These are phyloP conservation scores for Aspergillus transmontanensis DNA, from an alignment of 2,329 filamentous ascomycete genomes.

Conservation along the genomic window DNA sequence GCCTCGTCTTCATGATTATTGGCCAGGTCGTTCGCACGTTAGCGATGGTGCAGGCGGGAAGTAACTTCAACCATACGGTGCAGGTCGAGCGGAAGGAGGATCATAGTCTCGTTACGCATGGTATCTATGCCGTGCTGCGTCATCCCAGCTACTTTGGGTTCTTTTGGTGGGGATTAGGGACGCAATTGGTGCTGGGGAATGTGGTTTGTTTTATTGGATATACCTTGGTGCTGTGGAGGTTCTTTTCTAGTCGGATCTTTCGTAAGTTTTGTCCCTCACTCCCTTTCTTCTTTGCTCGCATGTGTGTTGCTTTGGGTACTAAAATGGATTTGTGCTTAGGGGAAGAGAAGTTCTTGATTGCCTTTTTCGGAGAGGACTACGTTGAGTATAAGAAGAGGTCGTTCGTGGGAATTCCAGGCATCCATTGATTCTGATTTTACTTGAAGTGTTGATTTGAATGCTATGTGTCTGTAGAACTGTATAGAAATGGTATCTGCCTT, in stretches of 20 bases:
- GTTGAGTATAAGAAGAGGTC: constrained; percentile 70
- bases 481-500: background rate
- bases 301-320: constrained; percentile 2
- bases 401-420: constrained; percentile 78
- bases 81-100: constrained; percentile 68
- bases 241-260: constrained; percentile 74
- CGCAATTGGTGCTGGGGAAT: constrained; percentile 88
- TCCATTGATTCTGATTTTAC: constrained; percentile 42
- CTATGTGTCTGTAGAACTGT: background rate
- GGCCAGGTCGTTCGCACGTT: constrained; percentile 77
- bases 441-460: constrained; percentile 8
- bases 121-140: constrained; percentile 73
- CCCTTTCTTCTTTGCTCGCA: background rate
- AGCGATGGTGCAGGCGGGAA: constrained; percentile 87
- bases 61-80: constrained; percentile 88
- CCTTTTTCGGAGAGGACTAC: constrained; percentile 86
- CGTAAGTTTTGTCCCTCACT: constrained; percentile 46
- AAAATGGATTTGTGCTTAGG: constrained; percentile 43
- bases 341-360: constrained; percentile 76
- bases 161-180: constrained; percentile 97
- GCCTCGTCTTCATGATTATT: constrained; percentile 63
- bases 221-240: constrained; percentile 75
- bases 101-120: constrained; percentile 80
- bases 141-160: constrained; percentile 98
- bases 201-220: constrained; percentile 75